Conservation (phyloP, 306 rosid genomes). For the Prunus dulcis region DNA sequence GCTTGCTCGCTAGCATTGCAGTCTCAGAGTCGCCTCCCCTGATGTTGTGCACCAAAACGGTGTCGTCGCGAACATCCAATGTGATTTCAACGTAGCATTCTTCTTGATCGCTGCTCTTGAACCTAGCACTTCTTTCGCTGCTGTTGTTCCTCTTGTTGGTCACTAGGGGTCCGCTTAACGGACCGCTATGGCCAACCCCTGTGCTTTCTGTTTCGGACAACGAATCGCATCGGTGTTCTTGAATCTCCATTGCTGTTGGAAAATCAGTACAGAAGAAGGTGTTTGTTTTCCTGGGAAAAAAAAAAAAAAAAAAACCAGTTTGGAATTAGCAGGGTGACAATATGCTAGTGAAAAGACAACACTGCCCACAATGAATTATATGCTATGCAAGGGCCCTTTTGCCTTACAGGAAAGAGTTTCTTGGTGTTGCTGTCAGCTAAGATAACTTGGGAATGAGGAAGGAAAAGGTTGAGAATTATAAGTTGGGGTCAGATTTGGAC, state of each 20-base stretch:
- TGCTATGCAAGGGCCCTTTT: too few relatives aligned
- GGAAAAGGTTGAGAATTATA: too few relatives aligned
- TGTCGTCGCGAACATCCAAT: slow-evolving; percentile 63
- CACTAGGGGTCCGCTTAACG: slow-evolving; percentile 56
- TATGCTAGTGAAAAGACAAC: not conserved
- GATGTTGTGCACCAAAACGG: slow-evolving; percentile 65
- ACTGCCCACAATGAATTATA: too few relatives aligned
- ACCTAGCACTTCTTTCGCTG: slow-evolving; percentile 53
- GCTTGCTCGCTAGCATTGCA: slow-evolving; percentile 50
- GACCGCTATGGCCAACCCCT: slow-evolving; percentile 62
- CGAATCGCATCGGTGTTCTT: slow-evolving; percentile 41
- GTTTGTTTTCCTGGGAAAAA: not conserved
- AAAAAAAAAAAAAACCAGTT: not conserved
- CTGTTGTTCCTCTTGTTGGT: slow-evolving; percentile 32
- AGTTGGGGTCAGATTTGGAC: too few relatives aligned
- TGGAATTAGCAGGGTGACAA: not conserved
- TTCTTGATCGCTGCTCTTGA: slow-evolving; percentile 42
- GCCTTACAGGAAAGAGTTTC: too few relatives aligned
- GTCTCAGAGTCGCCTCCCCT: slow-evolving; percentile 70
- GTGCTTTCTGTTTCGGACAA: slow-evolving; percentile 59
- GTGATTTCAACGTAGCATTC: slow-evolving; percentile 75
- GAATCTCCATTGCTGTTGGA: slow-evolving; percentile 52
- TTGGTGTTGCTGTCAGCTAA: too few relatives aligned
- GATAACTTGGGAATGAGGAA: too few relatives aligned
- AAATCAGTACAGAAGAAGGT: not conserved